These are phyloP conservation scores for Monascus purpureus DNA, from an alignment of 495 filamentous ascomycete species.

Conservation along the genomic window DNA sequence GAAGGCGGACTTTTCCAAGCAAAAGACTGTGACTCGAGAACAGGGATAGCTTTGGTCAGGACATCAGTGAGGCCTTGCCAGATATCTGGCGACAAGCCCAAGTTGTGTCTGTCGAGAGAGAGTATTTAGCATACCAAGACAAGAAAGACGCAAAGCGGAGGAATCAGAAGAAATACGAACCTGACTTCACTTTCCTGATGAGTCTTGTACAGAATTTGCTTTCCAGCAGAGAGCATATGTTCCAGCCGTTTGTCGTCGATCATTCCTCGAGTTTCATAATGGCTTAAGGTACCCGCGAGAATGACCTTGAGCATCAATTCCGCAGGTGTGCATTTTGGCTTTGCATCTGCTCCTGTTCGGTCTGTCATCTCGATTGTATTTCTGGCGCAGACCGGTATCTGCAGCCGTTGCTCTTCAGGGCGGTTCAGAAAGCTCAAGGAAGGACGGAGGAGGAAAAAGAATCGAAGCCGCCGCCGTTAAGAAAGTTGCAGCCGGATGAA, in stretches of 20 bases:
- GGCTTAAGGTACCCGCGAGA: slow-evolving; percentile 32
- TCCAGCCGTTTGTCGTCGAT: slow-evolving; percentile 37
- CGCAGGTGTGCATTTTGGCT: slow-evolving; percentile 31
- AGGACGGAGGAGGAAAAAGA: slow-evolving; percentile 5
- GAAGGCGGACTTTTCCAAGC: slow-evolving; percentile 42
- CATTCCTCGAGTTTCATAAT: slow-evolving; percentile 37
- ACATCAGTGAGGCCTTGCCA: slow-evolving; percentile 56
- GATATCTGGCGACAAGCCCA: slow-evolving; percentile 45
- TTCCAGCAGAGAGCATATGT: slow-evolving; percentile 35
- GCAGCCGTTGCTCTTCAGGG: too few relatives aligned
- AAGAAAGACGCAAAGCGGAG: too few relatives aligned
- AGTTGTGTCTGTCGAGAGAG: slow-evolving; percentile 19
- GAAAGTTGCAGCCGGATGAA: too few relatives aligned
- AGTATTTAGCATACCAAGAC: not conserved
- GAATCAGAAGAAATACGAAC: too few relatives aligned
- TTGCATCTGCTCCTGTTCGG: slow-evolving; percentile 18
- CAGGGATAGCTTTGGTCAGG: slow-evolving; percentile 44
- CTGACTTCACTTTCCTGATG: slow-evolving; percentile 37
- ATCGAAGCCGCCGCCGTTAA: too few relatives aligned
- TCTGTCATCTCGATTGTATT: slow-evolving; percentile 15
- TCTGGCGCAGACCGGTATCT: too few relatives aligned
- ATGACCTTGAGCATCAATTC: slow-evolving; percentile 37
- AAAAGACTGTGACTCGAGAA: slow-evolving; percentile 48
- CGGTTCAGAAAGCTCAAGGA: too few relatives aligned
- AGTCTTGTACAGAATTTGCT: slow-evolving; percentile 37